Conservation (phyloP, 2,329 filamentous ascomycete genomes). For the Nothomitra cinnamomea region DNA sequence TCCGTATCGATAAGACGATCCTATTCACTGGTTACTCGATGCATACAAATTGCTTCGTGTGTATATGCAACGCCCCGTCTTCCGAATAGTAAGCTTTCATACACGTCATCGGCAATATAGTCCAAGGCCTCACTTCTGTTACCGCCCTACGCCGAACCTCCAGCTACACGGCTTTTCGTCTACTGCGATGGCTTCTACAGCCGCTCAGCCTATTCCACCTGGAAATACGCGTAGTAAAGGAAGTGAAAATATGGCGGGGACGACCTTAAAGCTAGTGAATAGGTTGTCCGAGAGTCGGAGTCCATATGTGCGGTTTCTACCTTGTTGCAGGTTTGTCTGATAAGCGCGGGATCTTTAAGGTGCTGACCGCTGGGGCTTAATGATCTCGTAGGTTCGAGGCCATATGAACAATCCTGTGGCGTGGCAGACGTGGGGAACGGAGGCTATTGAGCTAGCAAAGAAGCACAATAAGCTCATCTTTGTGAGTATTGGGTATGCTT, state of each 20-base stretch:
- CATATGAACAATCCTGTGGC: constrained; percentile 70
- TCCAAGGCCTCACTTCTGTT: not conserved
- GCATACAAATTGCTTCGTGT: too few relatives aligned
- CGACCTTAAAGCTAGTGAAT: constrained; percentile 28
- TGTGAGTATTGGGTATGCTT: constrained; percentile 84
- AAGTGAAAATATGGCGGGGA: constrained; percentile 6
- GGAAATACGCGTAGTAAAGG: not conserved
- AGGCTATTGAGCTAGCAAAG: constrained; percentile 60
- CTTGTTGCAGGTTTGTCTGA: not conserved
- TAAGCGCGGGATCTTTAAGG: not conserved
- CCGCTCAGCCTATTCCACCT: not conserved
- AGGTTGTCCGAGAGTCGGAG: constrained; percentile 43
- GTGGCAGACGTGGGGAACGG: constrained; percentile 78
- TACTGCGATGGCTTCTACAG: not conserved
- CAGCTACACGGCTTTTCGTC: not conserved
- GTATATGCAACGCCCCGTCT: too few relatives aligned
- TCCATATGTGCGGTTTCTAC: constrained; percentile 39
- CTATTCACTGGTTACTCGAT: too few relatives aligned
- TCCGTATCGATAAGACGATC: too few relatives aligned
- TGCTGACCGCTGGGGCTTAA: constrained; percentile 1
- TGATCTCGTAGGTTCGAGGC: constrained; percentile 38
- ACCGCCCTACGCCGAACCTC: not conserved
- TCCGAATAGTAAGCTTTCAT: too few relatives aligned
- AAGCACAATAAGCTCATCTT: constrained; percentile 79
- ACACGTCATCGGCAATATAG: not conserved